Evolutionary conservation across 257 asterid genomes (phyloP).

Genomic region (Leonotis leonurus): DNA sequence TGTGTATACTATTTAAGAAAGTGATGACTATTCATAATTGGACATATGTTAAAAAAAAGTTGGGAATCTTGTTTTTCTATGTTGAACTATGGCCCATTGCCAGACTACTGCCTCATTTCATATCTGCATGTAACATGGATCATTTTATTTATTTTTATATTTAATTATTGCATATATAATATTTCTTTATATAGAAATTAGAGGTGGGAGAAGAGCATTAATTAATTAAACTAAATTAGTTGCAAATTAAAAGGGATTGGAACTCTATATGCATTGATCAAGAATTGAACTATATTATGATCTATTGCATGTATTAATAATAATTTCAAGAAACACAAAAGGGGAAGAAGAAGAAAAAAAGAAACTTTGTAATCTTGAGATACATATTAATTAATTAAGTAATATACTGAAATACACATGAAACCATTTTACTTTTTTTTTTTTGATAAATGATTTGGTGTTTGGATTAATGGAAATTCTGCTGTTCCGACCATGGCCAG

Average conservation of each 20-base stretch:
- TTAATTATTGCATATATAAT: no score
- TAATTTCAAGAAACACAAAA: neutral
- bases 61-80: constrained; percentile 27
- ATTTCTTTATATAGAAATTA: neutral
- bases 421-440: neutral
- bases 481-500: constrained; percentile 78
- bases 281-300: constrained; percentile 12
- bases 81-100: constrained; percentile 36
- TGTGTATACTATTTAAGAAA: constrained; percentile 4
- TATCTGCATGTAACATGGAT: constrained; percentile 56
- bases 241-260: neutral
- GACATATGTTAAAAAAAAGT: constrained; percentile 28
- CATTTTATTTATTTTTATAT: constrained; percentile 5
- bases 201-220: neutral
- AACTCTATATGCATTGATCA: constrained; percentile 3
- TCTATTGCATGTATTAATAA: neutral
- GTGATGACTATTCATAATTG: constrained; percentile 14
- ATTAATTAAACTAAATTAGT: neutral
- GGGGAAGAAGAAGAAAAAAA: neutral
- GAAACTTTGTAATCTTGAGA: neutral
- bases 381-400: neutral
- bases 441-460: neutral
- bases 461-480: constrained; percentile 30
- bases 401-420: no score
- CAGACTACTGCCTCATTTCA: constrained; percentile 37